These are phyloP conservation scores for Penicillium sp. DNA, from an alignment of 2,329 filamentous ascomycete species.

Conservation along the genomic window DNA sequence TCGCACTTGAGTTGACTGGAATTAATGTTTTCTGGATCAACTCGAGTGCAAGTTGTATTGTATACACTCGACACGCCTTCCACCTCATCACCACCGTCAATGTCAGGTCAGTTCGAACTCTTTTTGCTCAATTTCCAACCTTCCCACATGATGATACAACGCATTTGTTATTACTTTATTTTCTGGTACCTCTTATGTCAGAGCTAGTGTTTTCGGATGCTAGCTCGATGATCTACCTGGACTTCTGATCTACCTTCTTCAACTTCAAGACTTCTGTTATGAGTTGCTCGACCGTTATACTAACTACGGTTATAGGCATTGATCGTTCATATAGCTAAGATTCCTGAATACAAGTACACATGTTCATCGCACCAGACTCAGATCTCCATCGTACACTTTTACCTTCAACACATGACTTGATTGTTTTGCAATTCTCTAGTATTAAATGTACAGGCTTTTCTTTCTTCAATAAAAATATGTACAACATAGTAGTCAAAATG, in stretches of 20 bases:
- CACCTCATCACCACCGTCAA: not conserved
- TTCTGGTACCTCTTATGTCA: conserved; percentile 99
- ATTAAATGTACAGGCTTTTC: not conserved
- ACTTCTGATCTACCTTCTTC: conserved; percentile 65
- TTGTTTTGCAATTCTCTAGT: not conserved
- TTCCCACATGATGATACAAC: conserved; percentile 67
- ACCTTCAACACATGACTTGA: not conserved
- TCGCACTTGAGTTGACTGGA: conserved; percentile 6
- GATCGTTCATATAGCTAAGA: not conserved
- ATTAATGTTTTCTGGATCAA: conserved; percentile 15
- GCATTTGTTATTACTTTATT: conserved; percentile 53
- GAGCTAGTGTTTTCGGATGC: conserved; percentile 48
- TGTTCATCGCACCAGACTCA: not conserved
- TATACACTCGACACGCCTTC: not conserved
- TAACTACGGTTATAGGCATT: conserved; percentile 19
- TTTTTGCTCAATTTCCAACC: conserved; percentile 22
- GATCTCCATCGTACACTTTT: not conserved
- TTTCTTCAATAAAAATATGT: not conserved
- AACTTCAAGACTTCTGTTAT: conserved; percentile 7
- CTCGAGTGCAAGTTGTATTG: not conserved
- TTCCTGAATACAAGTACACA: not conserved
- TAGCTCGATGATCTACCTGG: conserved; percentile 75
- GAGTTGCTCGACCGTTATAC: conserved; percentile 17
- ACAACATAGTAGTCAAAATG: not conserved
- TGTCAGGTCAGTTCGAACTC: conserved; percentile 34